Percentiles rank a stretch among this genome's conserved stretches.
Conservation (phyloP, 495 filamentous ascomycete species). For the Aspergillus leporis region DNA sequence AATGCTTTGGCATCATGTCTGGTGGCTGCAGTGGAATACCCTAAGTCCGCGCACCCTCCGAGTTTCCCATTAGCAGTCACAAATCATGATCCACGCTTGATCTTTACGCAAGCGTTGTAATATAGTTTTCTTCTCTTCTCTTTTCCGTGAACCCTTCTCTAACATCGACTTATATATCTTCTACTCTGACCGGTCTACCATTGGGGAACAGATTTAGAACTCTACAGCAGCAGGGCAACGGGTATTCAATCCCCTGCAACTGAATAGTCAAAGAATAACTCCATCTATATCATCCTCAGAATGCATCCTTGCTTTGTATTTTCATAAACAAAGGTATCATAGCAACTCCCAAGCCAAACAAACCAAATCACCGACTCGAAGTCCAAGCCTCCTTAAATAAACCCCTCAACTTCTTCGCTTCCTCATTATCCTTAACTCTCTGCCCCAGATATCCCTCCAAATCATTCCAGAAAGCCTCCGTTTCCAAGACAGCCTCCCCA, state of each 20-base stretch:
- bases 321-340: background rate
- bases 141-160: background rate
- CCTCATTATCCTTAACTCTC: slow-evolving; percentile 69
- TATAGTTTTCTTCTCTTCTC: background rate
- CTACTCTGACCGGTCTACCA: background rate
- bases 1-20: background rate
- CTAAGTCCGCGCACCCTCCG: background rate
- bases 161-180: background rate
- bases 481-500: slow-evolving; percentile 60
- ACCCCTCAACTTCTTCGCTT: slow-evolving; percentile 61
- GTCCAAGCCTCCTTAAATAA: slow-evolving; percentile 73
- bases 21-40: background rate
- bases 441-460: slow-evolving; percentile 76
- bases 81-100: background rate
- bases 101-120: background rate
- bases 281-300: background rate
- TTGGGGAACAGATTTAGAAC: background rate
- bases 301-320: background rate
- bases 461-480: slow-evolving; percentile 85
- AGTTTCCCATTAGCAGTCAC: background rate
- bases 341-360: slow-evolving; percentile 6
- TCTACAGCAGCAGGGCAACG: slow-evolving; percentile 6
- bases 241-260: background rate
- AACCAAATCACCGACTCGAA: slow-evolving; percentile 25
- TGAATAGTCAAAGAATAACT: background rate